Conservation (phyloP, 2,329 filamentous ascomycete genomes). For the Alternaria viburni region DNA sequence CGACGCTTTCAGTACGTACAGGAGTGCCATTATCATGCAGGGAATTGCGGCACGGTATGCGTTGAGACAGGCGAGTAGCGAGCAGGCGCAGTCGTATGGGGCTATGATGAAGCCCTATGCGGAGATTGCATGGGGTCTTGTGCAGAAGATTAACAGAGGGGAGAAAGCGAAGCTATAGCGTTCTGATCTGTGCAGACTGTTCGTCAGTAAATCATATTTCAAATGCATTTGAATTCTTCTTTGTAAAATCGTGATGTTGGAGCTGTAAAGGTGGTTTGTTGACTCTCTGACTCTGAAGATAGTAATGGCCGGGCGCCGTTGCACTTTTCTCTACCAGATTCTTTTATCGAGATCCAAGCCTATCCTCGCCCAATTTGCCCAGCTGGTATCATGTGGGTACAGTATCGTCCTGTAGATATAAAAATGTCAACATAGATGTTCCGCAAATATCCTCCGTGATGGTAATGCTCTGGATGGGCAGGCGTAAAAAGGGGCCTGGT, state of each 20-base stretch:
- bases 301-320: constrained; percentile 6
- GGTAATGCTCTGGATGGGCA: constrained; percentile 1
- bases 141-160: constrained; percentile 58
- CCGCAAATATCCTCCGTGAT: constrained; percentile 8
- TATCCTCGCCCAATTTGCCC: constrained; percentile 7
- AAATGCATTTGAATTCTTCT: background rate
- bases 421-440: constrained; percentile 29
- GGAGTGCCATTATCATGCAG: constrained; percentile 72
- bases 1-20: constrained; percentile 67
- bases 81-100: constrained; percentile 76
- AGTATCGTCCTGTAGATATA: constrained; percentile 26
- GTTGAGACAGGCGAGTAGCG: constrained; percentile 85
- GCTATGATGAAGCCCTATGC: constrained; percentile 73
- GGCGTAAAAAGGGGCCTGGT: constrained; percentile 10
- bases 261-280: background rate
- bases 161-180: constrained; percentile 47
- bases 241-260: background rate
- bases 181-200: background rate
- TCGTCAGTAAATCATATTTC: background rate
- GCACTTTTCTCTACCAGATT: constrained; percentile 17
- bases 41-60: constrained; percentile 92
- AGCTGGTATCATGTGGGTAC: constrained; percentile 35
- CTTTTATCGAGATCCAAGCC: constrained; percentile 9
- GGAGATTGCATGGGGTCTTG: constrained; percentile 77
- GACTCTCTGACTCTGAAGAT: constrained; percentile 5